A percentile compares a stretch with the other conserved stretches of the same genome.
phyloP scores from a whole-genome alignment of 306 rosid species.

The Medicago ruthenica region DNA sequence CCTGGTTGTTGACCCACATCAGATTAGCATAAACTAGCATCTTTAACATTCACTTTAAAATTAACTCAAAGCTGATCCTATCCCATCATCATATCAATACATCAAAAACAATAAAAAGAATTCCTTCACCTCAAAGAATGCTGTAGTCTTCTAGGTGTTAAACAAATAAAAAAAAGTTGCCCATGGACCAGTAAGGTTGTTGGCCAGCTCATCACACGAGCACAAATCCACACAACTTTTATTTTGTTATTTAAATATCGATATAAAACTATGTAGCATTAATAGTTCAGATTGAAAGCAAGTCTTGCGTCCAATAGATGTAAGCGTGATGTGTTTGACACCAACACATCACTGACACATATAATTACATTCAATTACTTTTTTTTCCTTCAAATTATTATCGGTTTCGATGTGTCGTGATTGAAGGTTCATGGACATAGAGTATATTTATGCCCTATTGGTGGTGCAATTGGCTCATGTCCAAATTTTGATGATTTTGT shows the following conservation, averaged over 20 bases:
- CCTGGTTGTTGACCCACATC: slow-evolving; percentile 33
- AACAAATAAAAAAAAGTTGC: slow-evolving; percentile 34
- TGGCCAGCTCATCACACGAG: slow-evolving; percentile 51
- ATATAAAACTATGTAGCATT: background rate
- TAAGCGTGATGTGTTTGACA: background rate
- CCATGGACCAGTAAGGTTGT: slow-evolving; percentile 47
- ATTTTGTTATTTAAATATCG: background rate
- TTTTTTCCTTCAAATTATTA: background rate
- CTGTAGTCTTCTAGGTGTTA: background rate
- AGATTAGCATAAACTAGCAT: slow-evolving; percentile 14
- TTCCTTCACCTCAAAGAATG: slow-evolving; percentile 33
- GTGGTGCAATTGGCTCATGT: slow-evolving; percentile 20
- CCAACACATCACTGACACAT: background rate
- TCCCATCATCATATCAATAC: slow-evolving; percentile 20
- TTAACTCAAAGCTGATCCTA: slow-evolving; percentile 15
- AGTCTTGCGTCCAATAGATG: background rate
- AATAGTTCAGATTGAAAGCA: background rate
- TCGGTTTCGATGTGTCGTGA: too few species aligned
- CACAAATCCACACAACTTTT: slow-evolving; percentile 33
- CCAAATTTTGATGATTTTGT: slow-evolving; percentile 25
- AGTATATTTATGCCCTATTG: background rate
- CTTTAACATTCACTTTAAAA: background rate
- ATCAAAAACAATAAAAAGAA: slow-evolving; percentile 1
- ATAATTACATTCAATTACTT: background rate
- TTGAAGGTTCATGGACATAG: background rate